phyloP scores from a whole-genome alignment of 2,329 filamentous ascomycete genomes.

The Hansfordia pulvinata region DNA sequence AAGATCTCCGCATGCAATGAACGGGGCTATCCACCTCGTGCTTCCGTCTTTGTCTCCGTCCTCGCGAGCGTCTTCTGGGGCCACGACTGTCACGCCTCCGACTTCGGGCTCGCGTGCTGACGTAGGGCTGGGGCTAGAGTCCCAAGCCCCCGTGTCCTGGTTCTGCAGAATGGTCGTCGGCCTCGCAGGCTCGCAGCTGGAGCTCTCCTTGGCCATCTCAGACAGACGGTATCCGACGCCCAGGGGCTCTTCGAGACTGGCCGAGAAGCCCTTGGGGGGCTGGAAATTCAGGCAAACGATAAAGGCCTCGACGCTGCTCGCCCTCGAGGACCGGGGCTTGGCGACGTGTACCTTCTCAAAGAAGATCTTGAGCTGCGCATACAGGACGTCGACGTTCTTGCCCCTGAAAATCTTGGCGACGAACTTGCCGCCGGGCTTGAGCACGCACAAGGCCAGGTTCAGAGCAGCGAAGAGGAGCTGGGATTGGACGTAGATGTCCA shows the following conservation, averaged over 20 bases:
- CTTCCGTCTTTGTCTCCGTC: slow-evolving; percentile 22
- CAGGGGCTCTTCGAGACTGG: slow-evolving; percentile 63
- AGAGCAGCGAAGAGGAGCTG: slow-evolving; percentile 90
- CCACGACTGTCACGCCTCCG: slow-evolving; percentile 29
- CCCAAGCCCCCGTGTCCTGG: slow-evolving; percentile 27
- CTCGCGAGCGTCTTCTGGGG: slow-evolving; percentile 31
- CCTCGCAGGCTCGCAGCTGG: too few relatives aligned
- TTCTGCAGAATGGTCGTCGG: slow-evolving; percentile 33
- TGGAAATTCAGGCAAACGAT: slow-evolving; percentile 87
- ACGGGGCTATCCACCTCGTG: slow-evolving; percentile 78
- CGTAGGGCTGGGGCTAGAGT: slow-evolving; percentile 9
- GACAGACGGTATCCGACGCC: slow-evolving; percentile 46
- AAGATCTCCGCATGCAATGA: slow-evolving; percentile 92
- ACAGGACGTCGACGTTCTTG: slow-evolving; percentile 89
- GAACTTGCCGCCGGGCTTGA: slow-evolving; percentile 87
- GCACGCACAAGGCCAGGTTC: slow-evolving; percentile 83
- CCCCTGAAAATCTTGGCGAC: slow-evolving; percentile 97
- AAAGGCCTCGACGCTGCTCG: slow-evolving; percentile 92
- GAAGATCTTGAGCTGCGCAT: slow-evolving; percentile 83
- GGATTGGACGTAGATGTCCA: slow-evolving; percentile 96
- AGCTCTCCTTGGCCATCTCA: slow-evolving; percentile 30
- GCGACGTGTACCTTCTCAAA: slow-evolving; percentile 81
- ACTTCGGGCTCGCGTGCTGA: slow-evolving; percentile 10
- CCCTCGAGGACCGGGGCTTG: slow-evolving; percentile 87
- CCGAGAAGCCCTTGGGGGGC: slow-evolving; percentile 62